Evolutionary conservation across 331 rosid species (phyloP).

Genomic region (Malus hybrid): DNA sequence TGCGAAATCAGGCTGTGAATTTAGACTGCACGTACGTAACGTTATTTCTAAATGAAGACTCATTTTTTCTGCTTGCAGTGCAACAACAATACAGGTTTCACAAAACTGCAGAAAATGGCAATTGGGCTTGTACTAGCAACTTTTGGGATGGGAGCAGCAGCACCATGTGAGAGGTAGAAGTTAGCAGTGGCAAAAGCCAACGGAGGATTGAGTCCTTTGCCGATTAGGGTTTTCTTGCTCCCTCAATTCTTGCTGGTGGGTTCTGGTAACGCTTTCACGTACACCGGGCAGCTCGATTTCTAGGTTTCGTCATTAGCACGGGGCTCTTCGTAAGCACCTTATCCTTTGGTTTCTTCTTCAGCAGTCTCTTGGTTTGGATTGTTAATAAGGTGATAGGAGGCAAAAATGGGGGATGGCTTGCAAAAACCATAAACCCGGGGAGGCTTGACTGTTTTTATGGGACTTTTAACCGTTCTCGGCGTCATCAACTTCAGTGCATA

Average conservation of each 20-base stretch:
- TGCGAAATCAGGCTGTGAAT: background rate
- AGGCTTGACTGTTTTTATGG: conserved; percentile 82
- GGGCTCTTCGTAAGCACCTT: conserved; percentile 80
- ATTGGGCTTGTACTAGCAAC: conserved; percentile 61
- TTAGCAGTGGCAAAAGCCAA: conserved; percentile 49
- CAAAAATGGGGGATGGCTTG: conserved; percentile 68
- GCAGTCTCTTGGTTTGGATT: conserved; percentile 69
- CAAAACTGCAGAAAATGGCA: conserved; percentile 67
- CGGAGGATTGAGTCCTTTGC: conserved; percentile 24
- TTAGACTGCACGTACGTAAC: background rate
- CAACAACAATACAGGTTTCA: conserved; percentile 50
- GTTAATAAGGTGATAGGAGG: conserved; percentile 53
- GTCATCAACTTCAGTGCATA: too few relatives aligned
- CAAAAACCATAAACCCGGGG: conserved; percentile 64
- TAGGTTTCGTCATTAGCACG: conserved; percentile 22
- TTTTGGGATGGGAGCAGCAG: conserved; percentile 54
- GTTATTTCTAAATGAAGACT: background rate
- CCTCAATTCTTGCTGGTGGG: conserved; percentile 89
- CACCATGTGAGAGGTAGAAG: conserved; percentile 50
- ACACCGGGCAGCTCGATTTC: conserved; percentile 94
- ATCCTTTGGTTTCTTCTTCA: conserved; percentile 81
- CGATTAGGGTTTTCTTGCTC: conserved; percentile 58
- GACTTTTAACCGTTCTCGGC: conserved; percentile 40
- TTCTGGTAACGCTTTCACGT: conserved; percentile 91
- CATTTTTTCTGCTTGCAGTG: background rate